These are phyloP conservation scores for Yamadazyma triangularis DNA, from an alignment of 1,139 yeast species.

Conservation along the genomic window DNA sequence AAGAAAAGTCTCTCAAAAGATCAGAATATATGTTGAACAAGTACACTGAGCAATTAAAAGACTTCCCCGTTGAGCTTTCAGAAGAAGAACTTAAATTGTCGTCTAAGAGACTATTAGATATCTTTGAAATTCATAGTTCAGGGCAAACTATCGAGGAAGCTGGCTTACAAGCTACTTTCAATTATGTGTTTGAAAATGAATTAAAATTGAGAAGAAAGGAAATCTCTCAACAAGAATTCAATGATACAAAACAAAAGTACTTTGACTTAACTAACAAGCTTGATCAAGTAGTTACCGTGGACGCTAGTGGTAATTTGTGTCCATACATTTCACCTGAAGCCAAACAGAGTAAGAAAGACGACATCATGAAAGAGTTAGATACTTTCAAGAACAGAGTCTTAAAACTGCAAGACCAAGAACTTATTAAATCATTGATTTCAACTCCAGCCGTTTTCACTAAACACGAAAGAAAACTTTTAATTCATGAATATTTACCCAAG, in stretches of 20 bases:
- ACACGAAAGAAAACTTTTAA: slow-evolving; percentile 21
- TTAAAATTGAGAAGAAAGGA: slow-evolving; percentile 40
- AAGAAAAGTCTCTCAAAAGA: slow-evolving; percentile 28
- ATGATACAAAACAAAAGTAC: slow-evolving; percentile 19
- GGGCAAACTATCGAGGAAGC: slow-evolving; percentile 49
- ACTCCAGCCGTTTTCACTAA: slow-evolving; percentile 32
- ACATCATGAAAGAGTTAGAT: slow-evolving; percentile 17
- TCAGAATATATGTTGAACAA: slow-evolving; percentile 18
- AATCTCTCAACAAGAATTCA: slow-evolving; percentile 26
- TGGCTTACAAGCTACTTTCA: slow-evolving; percentile 50
- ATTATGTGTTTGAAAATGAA: slow-evolving; percentile 44
- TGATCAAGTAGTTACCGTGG: slow-evolving; percentile 25
- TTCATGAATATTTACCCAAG: slow-evolving; percentile 25
- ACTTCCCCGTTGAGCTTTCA: slow-evolving; percentile 23
- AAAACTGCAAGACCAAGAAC: slow-evolving; percentile 20
- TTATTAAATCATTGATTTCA: slow-evolving; percentile 22
- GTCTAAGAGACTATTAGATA: slow-evolving; percentile 46
- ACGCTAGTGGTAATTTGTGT: slow-evolving; percentile 23
- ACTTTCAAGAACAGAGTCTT: slow-evolving; percentile 19
- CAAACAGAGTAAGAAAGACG: slow-evolving; percentile 14
- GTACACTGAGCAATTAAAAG: slow-evolving; percentile 14
- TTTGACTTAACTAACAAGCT: slow-evolving; percentile 17
- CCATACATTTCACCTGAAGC: slow-evolving; percentile 18
- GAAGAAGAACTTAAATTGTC: slow-evolving; percentile 36
- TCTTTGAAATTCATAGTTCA: slow-evolving; percentile 23